A percentile compares a stretch with the other conserved stretches of the same genome.
Evolutionary conservation across 2,329 filamentous ascomycete species (phyloP).

Genomic region (Verruconis gallopava): DNA sequence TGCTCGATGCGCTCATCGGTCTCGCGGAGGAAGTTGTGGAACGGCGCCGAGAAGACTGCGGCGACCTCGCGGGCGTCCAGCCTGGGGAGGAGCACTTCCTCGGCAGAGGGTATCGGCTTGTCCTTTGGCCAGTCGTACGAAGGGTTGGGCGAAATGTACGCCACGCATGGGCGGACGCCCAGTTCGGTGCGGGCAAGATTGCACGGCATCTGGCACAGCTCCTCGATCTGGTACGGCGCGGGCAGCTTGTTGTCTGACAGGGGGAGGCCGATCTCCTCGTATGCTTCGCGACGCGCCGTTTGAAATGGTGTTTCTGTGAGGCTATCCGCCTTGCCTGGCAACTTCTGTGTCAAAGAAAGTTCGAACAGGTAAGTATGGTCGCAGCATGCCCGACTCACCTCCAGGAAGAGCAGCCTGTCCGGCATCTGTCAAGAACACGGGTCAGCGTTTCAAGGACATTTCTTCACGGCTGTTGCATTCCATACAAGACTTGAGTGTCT

Average conservation of each 20-base stretch:
- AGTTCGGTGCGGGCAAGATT: slow-evolving; percentile 39
- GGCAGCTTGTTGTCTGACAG: slow-evolving; percentile 56
- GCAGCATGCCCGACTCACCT: too few relatives aligned
- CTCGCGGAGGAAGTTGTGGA: slow-evolving; percentile 64
- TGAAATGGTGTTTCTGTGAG: slow-evolving; percentile 50
- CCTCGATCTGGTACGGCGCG: slow-evolving; percentile 68
- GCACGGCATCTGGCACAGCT: slow-evolving; percentile 67
- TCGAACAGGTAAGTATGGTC: too few relatives aligned
- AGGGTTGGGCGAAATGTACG: slow-evolving; percentile 42
- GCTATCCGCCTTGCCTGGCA: slow-evolving; percentile 45
- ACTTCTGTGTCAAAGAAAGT: slow-evolving; percentile 35
- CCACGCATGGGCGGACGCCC: slow-evolving; percentile 37
- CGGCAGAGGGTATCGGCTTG: slow-evolving; percentile 30
- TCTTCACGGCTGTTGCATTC: background rate
- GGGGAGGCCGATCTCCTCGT: slow-evolving; percentile 85
- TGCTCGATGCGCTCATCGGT: slow-evolving; percentile 29
- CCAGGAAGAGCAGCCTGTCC: slow-evolving; percentile 81
- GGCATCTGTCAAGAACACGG: slow-evolving; percentile 35
- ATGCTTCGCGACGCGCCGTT: slow-evolving; percentile 79
- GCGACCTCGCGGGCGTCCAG: slow-evolving; percentile 86
- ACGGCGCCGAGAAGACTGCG: slow-evolving; percentile 81
- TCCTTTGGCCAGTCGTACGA: slow-evolving; percentile 1
- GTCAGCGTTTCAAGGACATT: background rate
- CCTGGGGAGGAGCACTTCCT: slow-evolving; percentile 61
- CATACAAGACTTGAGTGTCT: slow-evolving; percentile 44